Conservation (phyloP, 1,284 basidiomycete genomes). For the Ceratobasidium sp. region DNA sequence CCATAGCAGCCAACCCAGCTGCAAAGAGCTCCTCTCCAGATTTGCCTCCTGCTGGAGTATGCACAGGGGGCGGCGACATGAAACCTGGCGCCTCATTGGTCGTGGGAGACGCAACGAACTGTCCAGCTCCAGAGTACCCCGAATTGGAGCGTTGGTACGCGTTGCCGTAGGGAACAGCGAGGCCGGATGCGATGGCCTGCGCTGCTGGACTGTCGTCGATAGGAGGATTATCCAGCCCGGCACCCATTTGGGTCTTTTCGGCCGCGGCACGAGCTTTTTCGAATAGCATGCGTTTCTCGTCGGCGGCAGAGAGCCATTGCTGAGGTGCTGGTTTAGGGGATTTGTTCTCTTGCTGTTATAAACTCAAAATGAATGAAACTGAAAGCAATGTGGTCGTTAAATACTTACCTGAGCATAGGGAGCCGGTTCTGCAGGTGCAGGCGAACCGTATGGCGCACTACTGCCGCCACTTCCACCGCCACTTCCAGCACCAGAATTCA, state of each 20-base stretch:
- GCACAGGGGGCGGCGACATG: background rate
- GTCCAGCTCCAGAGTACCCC: slow-evolving; percentile 15
- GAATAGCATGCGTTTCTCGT: slow-evolving; percentile 64
- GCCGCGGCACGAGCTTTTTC: slow-evolving; percentile 74
- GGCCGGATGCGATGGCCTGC: background rate
- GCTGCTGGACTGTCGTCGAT: slow-evolving; percentile 20
- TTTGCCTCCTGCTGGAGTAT: slow-evolving; percentile 27
- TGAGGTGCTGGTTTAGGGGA: slow-evolving; percentile 20
- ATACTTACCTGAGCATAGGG: slow-evolving; percentile 23
- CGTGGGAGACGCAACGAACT: background rate
- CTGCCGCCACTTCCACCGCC: background rate
- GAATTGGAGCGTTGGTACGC: slow-evolving; percentile 23
- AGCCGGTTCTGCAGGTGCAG: slow-evolving; percentile 2
- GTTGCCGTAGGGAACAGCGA: slow-evolving; percentile 18
- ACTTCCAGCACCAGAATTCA: background rate
- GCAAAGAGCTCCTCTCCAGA: slow-evolving; percentile 34
- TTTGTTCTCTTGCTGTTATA: background rate
- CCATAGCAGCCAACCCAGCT: slow-evolving; percentile 41
- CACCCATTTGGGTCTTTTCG: slow-evolving; percentile 60
- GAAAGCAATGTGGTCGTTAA: background rate
- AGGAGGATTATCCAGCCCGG: slow-evolving; percentile 28
- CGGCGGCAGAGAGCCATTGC: slow-evolving; percentile 53
- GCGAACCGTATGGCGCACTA: background rate
- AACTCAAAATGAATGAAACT: background rate
- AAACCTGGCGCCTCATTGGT: background rate